These are phyloP conservation scores for Carallia brachiata DNA, from an alignment of 345 rosid genomes.

Conservation along the genomic window DNA sequence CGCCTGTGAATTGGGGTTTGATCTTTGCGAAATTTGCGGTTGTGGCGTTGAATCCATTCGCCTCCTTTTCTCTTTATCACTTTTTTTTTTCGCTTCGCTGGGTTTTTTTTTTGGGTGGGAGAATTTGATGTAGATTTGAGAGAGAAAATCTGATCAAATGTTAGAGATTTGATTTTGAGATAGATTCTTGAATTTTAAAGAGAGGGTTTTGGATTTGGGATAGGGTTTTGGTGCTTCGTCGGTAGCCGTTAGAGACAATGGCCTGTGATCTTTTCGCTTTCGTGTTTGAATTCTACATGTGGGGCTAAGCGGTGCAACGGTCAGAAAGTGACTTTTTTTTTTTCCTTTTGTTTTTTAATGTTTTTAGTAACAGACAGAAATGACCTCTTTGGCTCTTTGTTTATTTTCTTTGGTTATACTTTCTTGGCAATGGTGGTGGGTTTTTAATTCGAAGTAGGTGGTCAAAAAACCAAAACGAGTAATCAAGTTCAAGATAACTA, in stretches of 20 bases:
- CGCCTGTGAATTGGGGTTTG: slow-evolving; percentile 39
- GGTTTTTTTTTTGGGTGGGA: neutral
- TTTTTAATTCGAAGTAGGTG: too few relatives aligned
- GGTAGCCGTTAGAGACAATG: slow-evolving; percentile 45
- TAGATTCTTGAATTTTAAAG: neutral
- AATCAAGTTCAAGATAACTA: too few relatives aligned
- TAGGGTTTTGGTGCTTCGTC: neutral
- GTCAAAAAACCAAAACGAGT: too few relatives aligned
- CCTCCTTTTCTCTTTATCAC: neutral
- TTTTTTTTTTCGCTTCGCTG: neutral
- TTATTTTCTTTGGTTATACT: too few relatives aligned
- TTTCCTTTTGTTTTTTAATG: neutral
- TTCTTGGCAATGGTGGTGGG: too few relatives aligned
- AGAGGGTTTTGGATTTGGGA: slow-evolving; percentile 2
- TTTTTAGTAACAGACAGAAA: too few relatives aligned
- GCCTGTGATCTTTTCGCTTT: neutral
- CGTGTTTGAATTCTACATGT: slow-evolving; percentile 17
- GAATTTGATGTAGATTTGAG: neutral
- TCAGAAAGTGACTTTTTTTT: slow-evolving; percentile 16
- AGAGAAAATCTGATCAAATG: neutral
- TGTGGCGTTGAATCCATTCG: slow-evolving; percentile 43
- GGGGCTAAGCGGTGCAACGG: slow-evolving; percentile 37
- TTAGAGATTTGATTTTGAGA: neutral
- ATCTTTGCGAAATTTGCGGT: slow-evolving; percentile 37
- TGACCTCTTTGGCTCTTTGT: too few relatives aligned